Base-by-base conservation (phyloP, 371 early-diverging fungal genomes). In the Mortierella sp. region DNA sequence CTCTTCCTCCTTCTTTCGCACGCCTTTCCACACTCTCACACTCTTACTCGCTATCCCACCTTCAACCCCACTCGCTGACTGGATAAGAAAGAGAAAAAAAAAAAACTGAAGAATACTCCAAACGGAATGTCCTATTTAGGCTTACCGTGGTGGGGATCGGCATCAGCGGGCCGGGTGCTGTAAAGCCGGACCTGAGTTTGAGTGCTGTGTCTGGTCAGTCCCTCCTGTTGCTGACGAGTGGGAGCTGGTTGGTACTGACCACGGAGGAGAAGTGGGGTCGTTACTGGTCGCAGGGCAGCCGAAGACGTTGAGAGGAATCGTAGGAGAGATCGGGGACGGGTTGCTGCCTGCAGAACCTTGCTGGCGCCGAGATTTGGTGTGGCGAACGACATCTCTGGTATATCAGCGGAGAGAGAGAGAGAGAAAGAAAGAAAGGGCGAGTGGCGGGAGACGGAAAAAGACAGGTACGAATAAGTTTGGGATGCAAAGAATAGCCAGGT, bases 131-230 rank as follows among this genome's bases (percentile, higher is more conserved):
- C 70, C 60, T 44, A 47, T 56, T 75, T 66, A 29, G 79, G 69
- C 79, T 66, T 77, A 77, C 79, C 72, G 79, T 69, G 69, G 30
- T 71, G 72, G 57, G 51, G 62, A 69, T 75, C 79, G 30, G 65
- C 62, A 6, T 77, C 79, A 52, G 79, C 72, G 64, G 79, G 79
- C 9, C 79, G 58, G 37, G 66, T 43, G 66, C 79, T 77, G 66
- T 77, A 77, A 21, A 64, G 63, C 72, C 79, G 79, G 72, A 68
- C 66, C 55, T 65, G 64, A 23, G 15, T 37, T 16, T 23, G 59
- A 21, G 11, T 60, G 64, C 44, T 46, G 30, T 45, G 64, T 18
- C 59, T 23, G 45, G 47, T 28, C 26, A 26, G 47, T 21, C 1
- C 14, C 16, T 23, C 23, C 44, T 44, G 65, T 52, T 37, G 68